phyloP scores from a whole-genome alignment of 768 basidiomycete species.

The Mycena galericulata region DNA sequence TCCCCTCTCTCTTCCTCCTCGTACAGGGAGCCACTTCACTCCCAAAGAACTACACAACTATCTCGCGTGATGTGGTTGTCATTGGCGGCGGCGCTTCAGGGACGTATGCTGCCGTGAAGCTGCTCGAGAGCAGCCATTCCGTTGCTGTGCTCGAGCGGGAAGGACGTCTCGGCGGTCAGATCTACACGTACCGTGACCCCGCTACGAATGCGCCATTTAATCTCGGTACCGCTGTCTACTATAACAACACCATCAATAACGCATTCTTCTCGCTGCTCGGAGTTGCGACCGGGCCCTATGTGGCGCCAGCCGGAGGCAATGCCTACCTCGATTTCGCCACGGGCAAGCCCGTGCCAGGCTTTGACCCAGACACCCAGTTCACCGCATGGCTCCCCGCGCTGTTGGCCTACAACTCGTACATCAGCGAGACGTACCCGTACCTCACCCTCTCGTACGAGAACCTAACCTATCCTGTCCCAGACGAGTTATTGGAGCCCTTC shows the following conservation, averaged over 20 bases:
- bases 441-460: constrained; percentile 24
- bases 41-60: constrained; percentile 2
- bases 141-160: constrained; percentile 16
- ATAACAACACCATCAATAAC: constrained; percentile 20
- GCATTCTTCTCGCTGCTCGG: constrained; percentile 19
- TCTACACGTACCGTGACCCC: constrained; percentile 16
- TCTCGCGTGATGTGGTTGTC: constrained; percentile 20
- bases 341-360: too few species aligned
- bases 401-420: too few species aligned
- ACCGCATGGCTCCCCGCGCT: too few species aligned
- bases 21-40: neutral
- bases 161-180: constrained; percentile 12
- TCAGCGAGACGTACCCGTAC: too few species aligned
- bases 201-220: too few species aligned
- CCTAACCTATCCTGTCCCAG: constrained; percentile 7
- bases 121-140: constrained; percentile 1
- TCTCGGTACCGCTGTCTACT: constrained; percentile 5
- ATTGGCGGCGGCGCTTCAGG: constrained; percentile 20
- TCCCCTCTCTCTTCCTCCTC: too few species aligned
- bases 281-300: neutral
- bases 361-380: too few species aligned
- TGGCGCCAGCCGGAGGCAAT: neutral
- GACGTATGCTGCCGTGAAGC: too few species aligned
- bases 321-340: constrained; percentile 12
- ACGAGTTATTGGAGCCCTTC: constrained; percentile 15